Conservation (phyloP, 208 protist genomes). For the Acanthamoeba lenticulata region DNA sequence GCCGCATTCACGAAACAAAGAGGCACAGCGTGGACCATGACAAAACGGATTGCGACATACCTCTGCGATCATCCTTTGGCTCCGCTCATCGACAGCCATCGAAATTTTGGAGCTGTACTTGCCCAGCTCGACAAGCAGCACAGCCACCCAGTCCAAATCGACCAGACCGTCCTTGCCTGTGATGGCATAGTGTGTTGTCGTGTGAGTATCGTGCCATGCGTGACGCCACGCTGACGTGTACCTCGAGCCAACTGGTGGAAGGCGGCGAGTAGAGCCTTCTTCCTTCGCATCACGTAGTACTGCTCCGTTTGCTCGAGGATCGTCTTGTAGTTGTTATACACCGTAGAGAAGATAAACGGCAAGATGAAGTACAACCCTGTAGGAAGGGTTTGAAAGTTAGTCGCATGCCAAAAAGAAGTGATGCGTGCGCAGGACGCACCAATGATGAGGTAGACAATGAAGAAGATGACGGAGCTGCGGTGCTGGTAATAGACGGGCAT, state of each 20-base stretch:
- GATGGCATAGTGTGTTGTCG: neutral
- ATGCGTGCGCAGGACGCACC: neutral
- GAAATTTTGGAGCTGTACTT: conserved; percentile 48
- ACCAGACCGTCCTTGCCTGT: conserved; percentile 8
- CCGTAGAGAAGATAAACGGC: conserved; percentile 49
- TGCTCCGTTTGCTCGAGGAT: conserved; percentile 40
- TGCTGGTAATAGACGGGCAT: conserved; percentile 26
- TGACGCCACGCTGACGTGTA: neutral
- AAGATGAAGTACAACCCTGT: conserved; percentile 30
- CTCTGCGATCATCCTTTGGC: neutral
- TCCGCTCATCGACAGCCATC: conserved; percentile 9
- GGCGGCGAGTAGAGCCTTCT: conserved; percentile 7
- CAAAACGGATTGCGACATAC: neutral
- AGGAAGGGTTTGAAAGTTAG: neutral
- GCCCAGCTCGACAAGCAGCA: conserved; percentile 24
- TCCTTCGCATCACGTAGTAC: neutral
- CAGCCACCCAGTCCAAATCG: conserved; percentile 2
- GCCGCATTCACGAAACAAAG: neutral
- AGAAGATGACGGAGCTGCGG: conserved; percentile 29
- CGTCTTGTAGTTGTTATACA: conserved; percentile 51
- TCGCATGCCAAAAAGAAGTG: no score
- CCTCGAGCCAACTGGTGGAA: conserved; percentile 4
- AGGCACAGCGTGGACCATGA: neutral
- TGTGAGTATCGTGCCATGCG: no score
- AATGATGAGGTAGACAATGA: conserved; percentile 31